phyloP scores from a whole-genome alignment of 768 basidiomycete species.

The Udeniomyces megalosporus region DNA sequence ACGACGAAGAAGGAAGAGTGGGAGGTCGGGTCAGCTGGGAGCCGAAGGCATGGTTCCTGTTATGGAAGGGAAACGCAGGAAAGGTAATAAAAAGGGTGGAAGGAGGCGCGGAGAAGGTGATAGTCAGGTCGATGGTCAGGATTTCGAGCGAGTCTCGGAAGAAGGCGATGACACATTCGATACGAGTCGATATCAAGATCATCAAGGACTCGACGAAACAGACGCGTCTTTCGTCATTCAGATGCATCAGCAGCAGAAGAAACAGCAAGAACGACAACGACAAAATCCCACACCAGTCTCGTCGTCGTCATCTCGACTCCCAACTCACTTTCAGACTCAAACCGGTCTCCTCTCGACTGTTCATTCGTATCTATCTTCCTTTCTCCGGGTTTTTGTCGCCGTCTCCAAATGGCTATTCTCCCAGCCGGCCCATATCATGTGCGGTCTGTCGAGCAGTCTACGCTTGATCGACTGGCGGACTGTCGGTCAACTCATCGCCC shows the following conservation, averaged over 20 bases:
- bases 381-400: background rate
- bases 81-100: constrained; percentile 22
- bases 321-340: background rate
- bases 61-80: constrained; percentile 26
- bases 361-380: background rate
- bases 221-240: constrained; percentile 9
- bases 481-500: background rate
- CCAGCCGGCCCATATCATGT: background rate
- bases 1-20: constrained; percentile 32
- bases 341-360: background rate
- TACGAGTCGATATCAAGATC: background rate
- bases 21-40: constrained; percentile 27
- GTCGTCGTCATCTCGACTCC: background rate
- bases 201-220: background rate
- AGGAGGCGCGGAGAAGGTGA: constrained; percentile 18
- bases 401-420: background rate
- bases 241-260: background rate
- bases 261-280: background rate
- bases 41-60: constrained; percentile 18
- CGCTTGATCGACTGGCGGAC: background rate
- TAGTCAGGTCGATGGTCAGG: constrained; percentile 16
- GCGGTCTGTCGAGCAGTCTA: background rate
- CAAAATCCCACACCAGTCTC: background rate
- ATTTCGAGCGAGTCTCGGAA: constrained; percentile 2
- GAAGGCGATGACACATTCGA: background rate